phyloP scores from a whole-genome alignment of 176 grass and related monocot genomes.

The Oryza nivara region DNA sequence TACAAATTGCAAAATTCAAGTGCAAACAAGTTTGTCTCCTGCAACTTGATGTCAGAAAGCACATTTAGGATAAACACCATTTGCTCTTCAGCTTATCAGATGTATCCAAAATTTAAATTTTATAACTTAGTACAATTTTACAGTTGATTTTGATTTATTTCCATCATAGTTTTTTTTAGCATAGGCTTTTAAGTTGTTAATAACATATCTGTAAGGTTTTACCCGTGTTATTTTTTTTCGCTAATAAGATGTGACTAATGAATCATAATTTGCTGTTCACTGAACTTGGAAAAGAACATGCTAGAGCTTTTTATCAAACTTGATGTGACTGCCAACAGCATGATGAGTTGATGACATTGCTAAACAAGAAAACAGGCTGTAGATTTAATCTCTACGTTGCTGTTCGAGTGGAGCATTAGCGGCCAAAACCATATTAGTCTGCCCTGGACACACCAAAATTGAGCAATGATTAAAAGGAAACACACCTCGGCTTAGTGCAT shows the following conservation, averaged over 20 bases:
- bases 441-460: conserved; percentile 9
- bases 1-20: neutral
- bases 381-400: neutral
- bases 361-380: neutral
- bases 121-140: too few relatives aligned
- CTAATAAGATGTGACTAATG: too few relatives aligned
- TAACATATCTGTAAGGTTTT: too few relatives aligned
- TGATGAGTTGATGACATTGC: neutral
- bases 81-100: too few relatives aligned
- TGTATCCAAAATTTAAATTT: too few relatives aligned
- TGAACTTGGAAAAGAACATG: neutral
- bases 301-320: neutral
- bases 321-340: neutral
- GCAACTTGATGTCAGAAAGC: conserved; percentile 23
- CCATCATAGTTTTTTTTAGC: too few relatives aligned
- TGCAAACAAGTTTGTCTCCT: neutral
- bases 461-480: conserved; percentile 29
- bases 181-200: too few relatives aligned
- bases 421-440: conserved; percentile 30
- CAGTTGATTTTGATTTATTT: too few relatives aligned
- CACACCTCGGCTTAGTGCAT: conserved; percentile 27
- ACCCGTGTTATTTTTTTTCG: too few relatives aligned
- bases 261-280: conserved; percentile 32
- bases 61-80: neutral
- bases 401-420: conserved; percentile 18